Evolutionary conservation across 495 filamentous ascomycete species (phyloP), one percentile per base, ranked within the genome.

Genomic region (Umbilicaria muhlenbergii): DNA sequence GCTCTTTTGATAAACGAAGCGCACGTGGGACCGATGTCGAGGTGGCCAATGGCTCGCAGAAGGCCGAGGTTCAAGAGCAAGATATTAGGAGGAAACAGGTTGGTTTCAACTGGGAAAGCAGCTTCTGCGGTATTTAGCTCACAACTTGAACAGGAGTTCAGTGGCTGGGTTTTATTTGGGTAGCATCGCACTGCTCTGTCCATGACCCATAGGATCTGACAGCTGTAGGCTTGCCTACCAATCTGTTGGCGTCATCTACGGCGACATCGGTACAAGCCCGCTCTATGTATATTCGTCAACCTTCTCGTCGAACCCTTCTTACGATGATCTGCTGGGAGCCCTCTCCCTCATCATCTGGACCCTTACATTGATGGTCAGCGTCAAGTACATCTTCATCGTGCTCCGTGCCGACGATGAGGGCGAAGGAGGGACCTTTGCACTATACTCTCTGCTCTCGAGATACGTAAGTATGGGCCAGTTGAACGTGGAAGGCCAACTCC

Each of bases 311-410:
- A 56, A 64, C 5, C 81, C 81, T 3, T 65, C 61, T 11, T 64
- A 74, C 42, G 65, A 73, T 17, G 74, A 81, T 50, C 66, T 86
- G 0, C 58, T 86, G 43, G 78, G 81, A 3, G 80, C 75, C 0
- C 64, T 83, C 0, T 86, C 81, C 5, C 65, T 86, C 38, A 74
- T 86, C 38, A 73, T 86, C 24, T 86, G 82, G 81, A 69, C 77
- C 1, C 58, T 86, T 18, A 80, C 75, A 16, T 61, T 85, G 38
- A 80, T 86, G 64, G 80, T 86, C 11, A 81, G 72, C 7, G 54
- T 85, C 44, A 86, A 86, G 58, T 86, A 85, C 48, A 62, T 81
- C 13, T 57, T 80, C 32, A 74, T 85, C 50, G 72, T 85, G 21
- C 64, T 86, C 16, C 62, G 60, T 18, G 80, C 80, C 17, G 81